Evolutionary conservation across 495 filamentous ascomycete species (phyloP).

Genomic region (Aspergillus olivimuriae): DNA sequence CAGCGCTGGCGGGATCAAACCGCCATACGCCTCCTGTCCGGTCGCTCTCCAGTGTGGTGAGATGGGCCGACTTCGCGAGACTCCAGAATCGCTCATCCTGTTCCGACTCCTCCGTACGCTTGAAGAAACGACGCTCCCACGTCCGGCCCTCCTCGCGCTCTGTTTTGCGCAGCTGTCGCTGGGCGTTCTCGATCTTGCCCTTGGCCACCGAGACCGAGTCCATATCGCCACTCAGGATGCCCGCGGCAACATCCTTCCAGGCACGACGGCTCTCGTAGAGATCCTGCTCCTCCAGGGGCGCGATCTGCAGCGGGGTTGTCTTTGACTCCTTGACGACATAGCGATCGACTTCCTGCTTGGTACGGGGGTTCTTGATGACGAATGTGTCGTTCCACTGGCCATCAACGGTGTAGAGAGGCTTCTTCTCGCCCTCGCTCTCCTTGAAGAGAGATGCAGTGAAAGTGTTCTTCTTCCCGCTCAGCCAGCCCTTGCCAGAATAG

Average conservation of each 20-base stretch:
- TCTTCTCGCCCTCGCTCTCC: slow-evolving; percentile 64
- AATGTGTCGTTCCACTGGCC: slow-evolving; percentile 91
- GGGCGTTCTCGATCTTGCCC: slow-evolving; percentile 82
- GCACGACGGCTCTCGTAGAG: slow-evolving; percentile 81
- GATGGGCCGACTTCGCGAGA: slow-evolving; percentile 51
- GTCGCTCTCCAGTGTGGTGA: slow-evolving; percentile 57
- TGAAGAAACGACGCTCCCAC: slow-evolving; percentile 87
- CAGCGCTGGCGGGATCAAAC: slow-evolving; percentile 64
- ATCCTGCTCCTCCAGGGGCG: slow-evolving; percentile 75
- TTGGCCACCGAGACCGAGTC: slow-evolving; percentile 74
- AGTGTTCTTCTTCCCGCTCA: slow-evolving; percentile 91
- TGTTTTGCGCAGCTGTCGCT: slow-evolving; percentile 74
- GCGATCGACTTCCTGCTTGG: slow-evolving; percentile 62
- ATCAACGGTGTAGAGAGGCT: slow-evolving; percentile 75
- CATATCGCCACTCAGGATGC: slow-evolving; percentile 76
- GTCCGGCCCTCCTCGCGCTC: slow-evolving; percentile 72
- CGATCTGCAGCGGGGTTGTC: slow-evolving; percentile 64
- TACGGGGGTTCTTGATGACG: slow-evolving; percentile 64
- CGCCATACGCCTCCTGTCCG: slow-evolving; percentile 88
- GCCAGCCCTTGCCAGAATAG: slow-evolving; percentile 87
- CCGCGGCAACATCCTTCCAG: slow-evolving; percentile 77
- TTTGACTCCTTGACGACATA: slow-evolving; percentile 58
- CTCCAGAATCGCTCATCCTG: slow-evolving; percentile 54
- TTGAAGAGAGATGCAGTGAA: slow-evolving; percentile 76
- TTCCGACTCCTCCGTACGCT: slow-evolving; percentile 38